A percentile compares a stretch with the other conserved stretches of the same genome.
These are phyloP conservation scores for Polytolypa hystricis DNA, from an alignment of 2,329 filamentous ascomycete species.

Conservation along the genomic window DNA sequence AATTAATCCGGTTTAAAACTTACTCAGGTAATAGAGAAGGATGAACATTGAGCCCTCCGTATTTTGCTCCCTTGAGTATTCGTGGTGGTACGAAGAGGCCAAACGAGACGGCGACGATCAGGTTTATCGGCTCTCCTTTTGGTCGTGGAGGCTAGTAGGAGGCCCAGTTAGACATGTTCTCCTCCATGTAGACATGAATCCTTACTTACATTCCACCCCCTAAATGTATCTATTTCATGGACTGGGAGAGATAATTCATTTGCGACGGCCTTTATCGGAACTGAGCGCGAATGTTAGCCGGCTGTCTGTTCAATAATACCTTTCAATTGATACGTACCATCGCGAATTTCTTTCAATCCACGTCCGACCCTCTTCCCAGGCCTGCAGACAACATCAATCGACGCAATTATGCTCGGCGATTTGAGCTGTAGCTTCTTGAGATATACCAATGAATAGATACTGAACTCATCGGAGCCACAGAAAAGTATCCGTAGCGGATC, in stretches of 20 bases:
- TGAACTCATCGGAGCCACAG: constrained; percentile 89
- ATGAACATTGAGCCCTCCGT: constrained; percentile 87
- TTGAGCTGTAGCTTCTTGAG: constrained; percentile 49
- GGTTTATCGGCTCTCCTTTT: constrained; percentile 45
- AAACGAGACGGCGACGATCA: constrained; percentile 89
- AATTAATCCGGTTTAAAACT: constrained; percentile 14
- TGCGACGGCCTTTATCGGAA: constrained; percentile 61
- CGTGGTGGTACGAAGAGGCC: constrained; percentile 75
- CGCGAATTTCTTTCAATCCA: constrained; percentile 54
- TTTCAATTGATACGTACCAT: constrained; percentile 47
- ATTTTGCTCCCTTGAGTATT: constrained; percentile 57
- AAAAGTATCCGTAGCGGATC: constrained; percentile 73
- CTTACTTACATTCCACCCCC: constrained; percentile 57
- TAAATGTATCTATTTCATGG: constrained; percentile 73
- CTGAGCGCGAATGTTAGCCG: constrained; percentile 33
- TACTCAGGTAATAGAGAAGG: constrained; percentile 82
- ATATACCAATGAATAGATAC: constrained; percentile 62
- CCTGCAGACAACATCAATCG: constrained; percentile 76
- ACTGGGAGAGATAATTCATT: constrained; percentile 52
- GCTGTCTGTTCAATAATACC: background rate
- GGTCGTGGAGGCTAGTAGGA: constrained; percentile 45
- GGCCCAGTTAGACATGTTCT: too few species aligned
- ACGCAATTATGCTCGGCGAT: constrained; percentile 49
- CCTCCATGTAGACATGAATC: too few species aligned
- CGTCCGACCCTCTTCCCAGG: constrained; percentile 69